Evolutionary conservation across 257 asterid genomes (phyloP).

Genomic region (Solanum medicagineum): DNA sequence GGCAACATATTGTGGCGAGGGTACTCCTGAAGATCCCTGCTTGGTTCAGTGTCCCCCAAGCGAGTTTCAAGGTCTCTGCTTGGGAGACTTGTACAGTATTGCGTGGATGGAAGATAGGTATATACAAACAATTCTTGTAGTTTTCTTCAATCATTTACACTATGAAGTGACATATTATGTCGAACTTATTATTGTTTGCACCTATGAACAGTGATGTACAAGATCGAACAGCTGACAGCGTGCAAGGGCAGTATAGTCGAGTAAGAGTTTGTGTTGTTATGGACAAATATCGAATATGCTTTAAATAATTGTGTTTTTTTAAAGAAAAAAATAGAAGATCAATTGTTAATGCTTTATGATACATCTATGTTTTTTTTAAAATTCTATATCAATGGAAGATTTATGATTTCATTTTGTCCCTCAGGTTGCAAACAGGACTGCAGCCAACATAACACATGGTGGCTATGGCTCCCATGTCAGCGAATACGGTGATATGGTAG

Average conservation of each 20-base stretch:
- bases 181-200: neutral
- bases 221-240: neutral
- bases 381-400: neutral
- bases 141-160: neutral
- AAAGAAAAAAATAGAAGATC: conserved; percentile 12
- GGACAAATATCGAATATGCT: neutral
- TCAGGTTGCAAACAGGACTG: neutral
- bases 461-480: neutral
- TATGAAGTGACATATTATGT: neutral
- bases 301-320: neutral
- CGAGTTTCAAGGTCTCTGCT: neutral
- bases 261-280: neutral
- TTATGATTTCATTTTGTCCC: conserved; percentile 24
- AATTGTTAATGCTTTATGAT: conserved; percentile 7
- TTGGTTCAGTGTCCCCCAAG: conserved; percentile 2
- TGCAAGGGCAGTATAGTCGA: neutral
- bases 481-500: neutral
- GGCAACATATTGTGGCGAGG: conserved; percentile 96
- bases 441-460: neutral
- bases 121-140: neutral
- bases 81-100: conserved; percentile 83
- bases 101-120: conserved; percentile 99
- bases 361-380: neutral
- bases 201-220: neutral
- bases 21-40: conserved; percentile 66